Conservation (phyloP, 805 yeast genomes). For the Pichia thaimueangensis region DNA sequence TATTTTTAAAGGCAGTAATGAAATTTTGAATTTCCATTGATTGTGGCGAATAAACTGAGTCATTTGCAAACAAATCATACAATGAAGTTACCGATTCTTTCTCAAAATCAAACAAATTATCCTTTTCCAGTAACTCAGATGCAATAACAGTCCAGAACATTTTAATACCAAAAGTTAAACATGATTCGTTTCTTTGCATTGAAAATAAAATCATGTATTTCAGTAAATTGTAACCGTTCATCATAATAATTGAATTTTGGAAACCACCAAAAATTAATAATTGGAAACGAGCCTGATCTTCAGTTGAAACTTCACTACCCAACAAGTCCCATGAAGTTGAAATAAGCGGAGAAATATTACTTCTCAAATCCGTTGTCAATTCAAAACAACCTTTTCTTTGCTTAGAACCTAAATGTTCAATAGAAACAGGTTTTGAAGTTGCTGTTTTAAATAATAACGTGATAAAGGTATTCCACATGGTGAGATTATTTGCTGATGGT, state of each 20-base stretch:
- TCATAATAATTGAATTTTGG: conserved; percentile 57
- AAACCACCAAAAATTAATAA: conserved; percentile 59
- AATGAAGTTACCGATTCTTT: conserved; percentile 57
- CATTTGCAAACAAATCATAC: conserved; percentile 55
- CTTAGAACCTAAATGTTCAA: conserved; percentile 63
- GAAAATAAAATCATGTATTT: conserved; percentile 61
- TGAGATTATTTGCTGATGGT: conserved; percentile 32
- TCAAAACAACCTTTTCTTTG: conserved; percentile 65
- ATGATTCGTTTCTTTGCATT: conserved; percentile 55
- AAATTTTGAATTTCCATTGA: conserved; percentile 48
- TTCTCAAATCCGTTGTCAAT: conserved; percentile 59
- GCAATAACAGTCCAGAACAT: conserved; percentile 67
- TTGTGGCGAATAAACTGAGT: conserved; percentile 48
- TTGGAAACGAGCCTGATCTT: conserved; percentile 52
- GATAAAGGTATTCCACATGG: conserved; percentile 62
- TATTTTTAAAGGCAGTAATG: conserved; percentile 39
- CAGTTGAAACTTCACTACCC: conserved; percentile 55
- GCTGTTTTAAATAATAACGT: conserved; percentile 51
- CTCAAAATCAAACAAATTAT: conserved; percentile 52
- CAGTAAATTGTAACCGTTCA: conserved; percentile 51
- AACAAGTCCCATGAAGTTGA: conserved; percentile 66
- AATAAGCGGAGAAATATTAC: conserved; percentile 48
- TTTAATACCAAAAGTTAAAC: conserved; percentile 57
- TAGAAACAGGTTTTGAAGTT: conserved; percentile 59
- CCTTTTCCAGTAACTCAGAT: conserved; percentile 57